Evolutionary conservation across 2,329 filamentous ascomycete species (phyloP), one percentile per base, ranked within the genome.

Genomic region (Sporothrix sp.): DNA sequence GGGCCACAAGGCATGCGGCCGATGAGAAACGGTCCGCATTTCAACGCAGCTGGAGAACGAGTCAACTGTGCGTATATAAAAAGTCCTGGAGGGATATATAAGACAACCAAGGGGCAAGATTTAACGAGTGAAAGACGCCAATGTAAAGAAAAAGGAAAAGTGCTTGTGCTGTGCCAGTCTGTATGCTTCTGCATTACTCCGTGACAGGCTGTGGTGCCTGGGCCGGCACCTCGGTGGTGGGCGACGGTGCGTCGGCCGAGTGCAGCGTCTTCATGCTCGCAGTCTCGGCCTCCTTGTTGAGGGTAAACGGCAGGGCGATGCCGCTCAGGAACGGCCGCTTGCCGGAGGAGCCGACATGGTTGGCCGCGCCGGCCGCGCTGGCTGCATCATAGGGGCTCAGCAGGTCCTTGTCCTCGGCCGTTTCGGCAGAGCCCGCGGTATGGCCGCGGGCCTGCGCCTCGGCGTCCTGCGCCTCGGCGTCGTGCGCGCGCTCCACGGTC

Each of bases 261-360:
- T 71, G 68, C 18, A 88, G 65, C 0, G 84, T 87, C 48, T 83
- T 67, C 75, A 84, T 87, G 66, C 83, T 87, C 1, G 82, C 82
- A 16, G 79, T 84, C 4, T 79, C 75, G 2, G 76, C 75, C 18
- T 84, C 75, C 56, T 75, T 76, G 48, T 75, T 75, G 13, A 90
- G 63, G 51, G 78, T 84, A 60, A 90, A 90, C 0, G 85, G 85
- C 58, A 87, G 75, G 0, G 85, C 84, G 23, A 88, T 77, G 0
- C 84, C 82, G 18, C 78, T 79, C 6, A 85, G 71, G 40, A 80
- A 81, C 0, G 84, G 82, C 3, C 85, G 71, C 60, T 82, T 84
- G 5, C 77, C 77, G 0, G 73, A 71, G 3, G 73, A 70, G 0
- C 75, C 76, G 0, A 78, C 69, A 5, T 18, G 10, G 16, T 37